phyloP scores from a whole-genome alignment of 2,329 filamentous ascomycete genomes.

The Cercospora nicotianae region DNA sequence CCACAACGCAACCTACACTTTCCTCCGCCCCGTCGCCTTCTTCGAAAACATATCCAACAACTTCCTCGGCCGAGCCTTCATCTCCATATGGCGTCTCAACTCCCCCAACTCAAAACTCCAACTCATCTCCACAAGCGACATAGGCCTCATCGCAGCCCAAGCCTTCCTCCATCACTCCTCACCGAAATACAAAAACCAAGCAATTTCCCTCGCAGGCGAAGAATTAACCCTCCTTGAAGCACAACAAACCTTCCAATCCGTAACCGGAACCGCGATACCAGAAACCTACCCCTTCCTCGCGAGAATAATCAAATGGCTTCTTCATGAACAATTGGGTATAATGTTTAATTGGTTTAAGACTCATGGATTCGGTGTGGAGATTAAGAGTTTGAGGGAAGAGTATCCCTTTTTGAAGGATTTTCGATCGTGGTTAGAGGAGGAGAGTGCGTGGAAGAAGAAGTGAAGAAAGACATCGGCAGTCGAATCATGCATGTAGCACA shows the following conservation, averaged over 20 bases:
- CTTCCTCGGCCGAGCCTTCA: slow-evolving; percentile 52
- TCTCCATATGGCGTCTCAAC: slow-evolving; percentile 45
- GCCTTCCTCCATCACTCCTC: slow-evolving; percentile 47
- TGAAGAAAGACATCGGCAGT: not conserved
- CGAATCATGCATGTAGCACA: too few relatives aligned
- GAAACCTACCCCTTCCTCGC: slow-evolving; percentile 46
- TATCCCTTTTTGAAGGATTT: slow-evolving; percentile 52
- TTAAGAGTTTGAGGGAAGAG: slow-evolving; percentile 44
- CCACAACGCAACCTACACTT: slow-evolving; percentile 57
- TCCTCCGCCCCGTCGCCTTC: slow-evolving; percentile 63
- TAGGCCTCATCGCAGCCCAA: slow-evolving; percentile 53
- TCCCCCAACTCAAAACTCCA: slow-evolving; percentile 35
- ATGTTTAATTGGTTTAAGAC: slow-evolving; percentile 52
- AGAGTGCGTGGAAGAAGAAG: slow-evolving; percentile 44
- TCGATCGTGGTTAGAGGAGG: slow-evolving; percentile 50
- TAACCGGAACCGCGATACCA: slow-evolving; percentile 51
- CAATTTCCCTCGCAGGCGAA: slow-evolving; percentile 55
- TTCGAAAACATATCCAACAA: slow-evolving; percentile 58
- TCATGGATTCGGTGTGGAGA: slow-evolving; percentile 51
- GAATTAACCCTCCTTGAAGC: slow-evolving; percentile 52
- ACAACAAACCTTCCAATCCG: slow-evolving; percentile 48
- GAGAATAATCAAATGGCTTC: slow-evolving; percentile 42
- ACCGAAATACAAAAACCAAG: slow-evolving; percentile 47
- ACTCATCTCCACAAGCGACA: slow-evolving; percentile 41
- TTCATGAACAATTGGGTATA: slow-evolving; percentile 38